These are phyloP conservation scores for Gonium pectorale DNA, from an alignment of 139 green algal species.

Conservation along the genomic window DNA sequence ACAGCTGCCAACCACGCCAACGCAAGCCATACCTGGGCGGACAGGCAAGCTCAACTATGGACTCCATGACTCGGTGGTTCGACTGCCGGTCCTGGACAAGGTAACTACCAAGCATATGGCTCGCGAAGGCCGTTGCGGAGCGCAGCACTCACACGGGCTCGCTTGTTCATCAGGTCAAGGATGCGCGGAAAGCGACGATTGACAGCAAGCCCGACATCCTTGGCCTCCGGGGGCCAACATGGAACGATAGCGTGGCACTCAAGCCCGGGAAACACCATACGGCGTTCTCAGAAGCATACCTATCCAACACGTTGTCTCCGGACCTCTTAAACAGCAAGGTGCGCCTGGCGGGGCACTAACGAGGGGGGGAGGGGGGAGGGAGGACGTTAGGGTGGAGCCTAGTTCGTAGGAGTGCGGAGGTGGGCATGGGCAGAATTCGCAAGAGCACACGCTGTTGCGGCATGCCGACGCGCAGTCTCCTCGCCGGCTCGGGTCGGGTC, in stretches of 20 bases:
- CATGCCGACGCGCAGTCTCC: too few species aligned
- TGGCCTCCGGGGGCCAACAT: background rate
- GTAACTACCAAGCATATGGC: background rate
- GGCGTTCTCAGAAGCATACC: background rate
- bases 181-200: constrained; percentile 13
- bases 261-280: constrained; percentile 20
- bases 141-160: too few species aligned
- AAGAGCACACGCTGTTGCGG: too few species aligned
- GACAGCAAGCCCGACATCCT: constrained; percentile 42
- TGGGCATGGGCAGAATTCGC: background rate
- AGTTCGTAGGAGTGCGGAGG: background rate
- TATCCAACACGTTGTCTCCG: constrained; percentile 22
- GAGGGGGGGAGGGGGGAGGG: background rate
- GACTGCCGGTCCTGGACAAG: constrained; percentile 23
- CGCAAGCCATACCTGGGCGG: background rate
- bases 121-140: background rate
- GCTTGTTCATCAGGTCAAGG: constrained; percentile 42
- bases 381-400: background rate
- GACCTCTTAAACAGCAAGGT: constrained; percentile 30
- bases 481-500: too few species aligned
- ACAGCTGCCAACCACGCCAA: too few species aligned
- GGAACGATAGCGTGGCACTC: background rate
- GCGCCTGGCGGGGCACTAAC: background rate
- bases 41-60: constrained; percentile 16
- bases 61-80: constrained; percentile 4